Evolutionary conservation across 768 basidiomycete species (phyloP), one percentile per base, ranked within the genome.

Genomic region (Paxillus involutus): DNA sequence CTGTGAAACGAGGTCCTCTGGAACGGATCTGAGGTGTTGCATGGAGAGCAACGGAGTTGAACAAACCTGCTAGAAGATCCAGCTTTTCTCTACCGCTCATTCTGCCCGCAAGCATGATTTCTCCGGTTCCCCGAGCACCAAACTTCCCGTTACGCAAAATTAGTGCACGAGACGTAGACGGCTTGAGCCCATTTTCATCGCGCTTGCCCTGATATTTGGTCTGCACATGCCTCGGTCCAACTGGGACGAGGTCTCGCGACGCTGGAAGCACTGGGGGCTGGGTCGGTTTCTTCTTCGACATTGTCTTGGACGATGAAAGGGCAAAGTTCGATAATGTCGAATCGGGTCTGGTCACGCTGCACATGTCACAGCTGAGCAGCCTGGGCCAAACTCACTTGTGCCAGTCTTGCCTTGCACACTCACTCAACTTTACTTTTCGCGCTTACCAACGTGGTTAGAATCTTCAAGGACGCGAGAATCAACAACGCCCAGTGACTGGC

Each of bases 41-140:
- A 13, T 16, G 2, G 6, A 45, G 43, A 13, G 47, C 0, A 24
- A 51, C 17, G 41, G 37, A 24, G 33, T 35, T 37, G 24, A 33
- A 69, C 73, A 54, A 63, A 88, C 91, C 89, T 60, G 88, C 88
- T 30, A 91, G 72, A 24, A 91, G 77, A 66, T 90, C 88, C 30
- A 93, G 75, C 63, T 91, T 91, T 69, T 91, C 90, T 62, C 87
- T 79, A 1, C 91, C 91, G 46, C 79, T 84, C 57, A 89, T 80
- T 63, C 78, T 87, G 24, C 73, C 79, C 49, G 76, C 73, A 44
- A 80, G 68, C 44, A 84, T 67, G 43, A 90, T 17, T 69, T 90
- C 88, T 16, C 88, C 88, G 6, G 83, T 82, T 40, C 89, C 89
- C 49, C 77, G 78, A 29, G 86, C 77, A 12, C 88, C 89, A 70